Evolutionary conservation across 495 filamentous ascomycete species (phyloP), one percentile per base, ranked within the genome.

Genomic region (Talaromyces trachyspermus): DNA sequence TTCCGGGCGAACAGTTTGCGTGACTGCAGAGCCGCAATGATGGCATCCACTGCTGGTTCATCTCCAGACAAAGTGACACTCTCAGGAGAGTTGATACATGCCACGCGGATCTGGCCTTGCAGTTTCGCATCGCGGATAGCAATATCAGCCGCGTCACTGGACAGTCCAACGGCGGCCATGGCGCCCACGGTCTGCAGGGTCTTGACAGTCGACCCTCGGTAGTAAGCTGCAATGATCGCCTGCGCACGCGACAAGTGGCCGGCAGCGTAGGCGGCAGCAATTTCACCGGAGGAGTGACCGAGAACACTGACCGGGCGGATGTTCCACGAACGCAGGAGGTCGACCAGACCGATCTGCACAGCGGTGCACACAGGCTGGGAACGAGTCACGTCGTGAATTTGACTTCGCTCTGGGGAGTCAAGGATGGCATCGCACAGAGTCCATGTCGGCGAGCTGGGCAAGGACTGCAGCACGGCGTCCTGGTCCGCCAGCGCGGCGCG

Each of bases 381-480:
- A n/a, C n/a, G n/a, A n/a, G n/a, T n/a, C n/a, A n/a, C n/a, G n/a
- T n/a, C n/a, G n/a, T n/a, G 48, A 5, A 22, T 4, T 53, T 37
- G n/a, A 49, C 48, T 4, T 40, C 19, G 26, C 48, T 48, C n/a
- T n/a, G n/a, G n/a, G n/a, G n/a, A n/a, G n/a, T 42, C 44, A 5
- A 46, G 15, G 1, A 60, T 26, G 3, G 26, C 59, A 4, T 60
- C 55, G 49, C 63, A 51, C n/a, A 81, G 52, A 0, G 62, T 59
- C 77, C 77, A 83, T 0, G 49, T 3, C 0, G 77, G 77, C 8
- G 65, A 61, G 7, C 77, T 41, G 3, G 59, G 61, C 5, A 72
- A 60, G 1, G 42, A 29, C n/a, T n/a, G n/a, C n/a, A n/a, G n/a
- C n/a, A n/a, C 49, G 47, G 0, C 59, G 56, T 14, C 59, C 59